These are phyloP conservation scores for Ambispora gerdemannii DNA, from an alignment of 192 early-diverging fungal species.

Conservation along the genomic window DNA sequence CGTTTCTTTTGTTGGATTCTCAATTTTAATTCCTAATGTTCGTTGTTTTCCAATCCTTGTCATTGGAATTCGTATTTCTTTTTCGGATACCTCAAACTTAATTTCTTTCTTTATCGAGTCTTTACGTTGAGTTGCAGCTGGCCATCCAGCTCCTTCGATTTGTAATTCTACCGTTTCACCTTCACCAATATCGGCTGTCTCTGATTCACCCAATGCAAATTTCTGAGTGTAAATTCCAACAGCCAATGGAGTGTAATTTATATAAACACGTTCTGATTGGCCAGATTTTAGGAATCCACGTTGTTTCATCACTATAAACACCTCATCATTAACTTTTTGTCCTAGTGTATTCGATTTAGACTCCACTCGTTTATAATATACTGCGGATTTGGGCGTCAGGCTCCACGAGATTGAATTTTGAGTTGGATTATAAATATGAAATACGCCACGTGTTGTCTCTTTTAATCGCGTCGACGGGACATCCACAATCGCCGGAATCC, in stretches of 20 bases:
- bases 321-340: neutral
- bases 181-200: neutral
- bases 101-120: neutral
- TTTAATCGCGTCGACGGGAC: neutral
- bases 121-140: neutral
- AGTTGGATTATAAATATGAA: slow-evolving; percentile 11
- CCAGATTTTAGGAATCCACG: neutral
- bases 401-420: neutral
- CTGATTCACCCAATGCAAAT: neutral
- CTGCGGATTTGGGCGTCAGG: neutral
- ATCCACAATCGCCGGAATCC: neutral
- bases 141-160: neutral
- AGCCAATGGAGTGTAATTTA: neutral
- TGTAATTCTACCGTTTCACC: neutral
- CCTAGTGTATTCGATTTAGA: neutral
- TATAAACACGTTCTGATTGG: neutral
- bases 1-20: slow-evolving; percentile 2
- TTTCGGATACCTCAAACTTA: slow-evolving; percentile 7
- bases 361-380: neutral
- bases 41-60: neutral
- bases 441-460: neutral
- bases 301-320: neutral
- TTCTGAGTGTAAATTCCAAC: neutral
- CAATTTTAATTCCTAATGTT: neutral
- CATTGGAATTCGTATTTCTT: neutral